Conservation (phyloP, 192 early-diverging fungal genomes). For the Umbelopsis sp. region DNA sequence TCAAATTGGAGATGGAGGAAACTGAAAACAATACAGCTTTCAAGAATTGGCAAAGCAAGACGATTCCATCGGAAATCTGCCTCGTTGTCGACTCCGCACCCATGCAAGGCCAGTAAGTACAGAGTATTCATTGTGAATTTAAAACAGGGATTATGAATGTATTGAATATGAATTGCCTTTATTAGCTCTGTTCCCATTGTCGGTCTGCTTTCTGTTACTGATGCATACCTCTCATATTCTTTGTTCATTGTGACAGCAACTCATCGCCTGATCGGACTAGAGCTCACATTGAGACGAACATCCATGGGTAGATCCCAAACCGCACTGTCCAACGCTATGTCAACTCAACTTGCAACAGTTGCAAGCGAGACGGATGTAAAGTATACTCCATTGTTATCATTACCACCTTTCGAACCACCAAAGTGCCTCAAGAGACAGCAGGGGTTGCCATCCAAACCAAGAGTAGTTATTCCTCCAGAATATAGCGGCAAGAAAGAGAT, state of each 20-base stretch:
- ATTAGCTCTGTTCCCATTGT: constrained; percentile 50
- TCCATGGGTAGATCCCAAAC: not conserved
- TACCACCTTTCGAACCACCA: constrained; percentile 41
- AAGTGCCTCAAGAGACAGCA: constrained; percentile 29
- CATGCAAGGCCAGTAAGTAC: constrained; percentile 12
- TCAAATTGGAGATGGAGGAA: constrained; percentile 16
- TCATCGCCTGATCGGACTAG: constrained; percentile 54
- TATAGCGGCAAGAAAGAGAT: constrained; percentile 43
- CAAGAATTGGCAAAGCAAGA: constrained; percentile 28
- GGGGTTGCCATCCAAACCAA: constrained; percentile 37
- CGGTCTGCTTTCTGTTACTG: constrained; percentile 61
- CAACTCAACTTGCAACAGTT: not conserved
- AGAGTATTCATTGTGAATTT: too few species aligned
- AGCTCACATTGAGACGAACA: constrained; percentile 35
- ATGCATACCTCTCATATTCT: constrained; percentile 74
- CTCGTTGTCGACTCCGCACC: constrained; percentile 23
- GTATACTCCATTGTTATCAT: constrained; percentile 28
- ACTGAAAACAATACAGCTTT: constrained; percentile 13
- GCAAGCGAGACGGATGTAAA: constrained; percentile 14
- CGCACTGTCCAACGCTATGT: not conserved
- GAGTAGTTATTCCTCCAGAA: constrained; percentile 46
- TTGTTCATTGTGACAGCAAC: constrained; percentile 59
- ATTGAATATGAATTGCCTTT: not conserved
- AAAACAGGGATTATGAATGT: not conserved
- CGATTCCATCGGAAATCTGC: constrained; percentile 24